Evolutionary conservation across 495 filamentous ascomycete species (phyloP).

Genomic region (Penicilliopsis zonata): DNA sequence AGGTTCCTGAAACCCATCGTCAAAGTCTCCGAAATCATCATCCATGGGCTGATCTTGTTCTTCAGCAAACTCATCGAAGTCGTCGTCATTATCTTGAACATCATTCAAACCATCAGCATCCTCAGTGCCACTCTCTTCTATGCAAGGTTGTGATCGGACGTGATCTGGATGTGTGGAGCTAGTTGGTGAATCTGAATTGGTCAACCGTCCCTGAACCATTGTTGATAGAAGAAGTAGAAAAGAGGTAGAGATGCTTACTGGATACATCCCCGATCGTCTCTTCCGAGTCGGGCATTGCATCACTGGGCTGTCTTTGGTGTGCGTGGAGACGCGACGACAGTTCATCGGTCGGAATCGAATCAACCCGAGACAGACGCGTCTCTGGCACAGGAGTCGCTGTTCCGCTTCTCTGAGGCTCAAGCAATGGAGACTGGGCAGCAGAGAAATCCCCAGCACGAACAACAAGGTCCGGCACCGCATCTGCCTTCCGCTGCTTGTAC

Average conservation of each 20-base stretch:
- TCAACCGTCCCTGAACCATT: constrained; percentile 41
- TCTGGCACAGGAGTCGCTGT: constrained; percentile 25
- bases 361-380: constrained; percentile 32
- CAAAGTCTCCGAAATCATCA: constrained; percentile 84
- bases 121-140: too few species aligned
- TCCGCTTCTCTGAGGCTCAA: constrained; percentile 9
- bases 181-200: constrained; percentile 37
- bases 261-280: constrained; percentile 31
- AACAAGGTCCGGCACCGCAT: constrained; percentile 73
- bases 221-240: constrained; percentile 5
- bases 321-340: constrained; percentile 22
- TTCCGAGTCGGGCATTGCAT: constrained; percentile 37
- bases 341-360: constrained; percentile 26
- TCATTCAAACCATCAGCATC: too few species aligned
- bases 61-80: constrained; percentile 92
- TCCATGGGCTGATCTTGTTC: constrained; percentile 50
- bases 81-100: constrained; percentile 13
- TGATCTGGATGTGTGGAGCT: constrained; percentile 21
- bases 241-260: constrained; percentile 28
- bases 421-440: constrained; percentile 9
- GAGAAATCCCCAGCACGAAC: constrained; percentile 21
- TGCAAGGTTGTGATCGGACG: constrained; percentile 10
- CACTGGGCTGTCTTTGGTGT: constrained; percentile 29
- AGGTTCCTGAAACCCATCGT: constrained; percentile 67
- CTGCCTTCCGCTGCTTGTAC: constrained; percentile 59